phyloP scores from a whole-genome alignment of 2,329 filamentous ascomycete species.

The Aspergillus neoniger region DNA sequence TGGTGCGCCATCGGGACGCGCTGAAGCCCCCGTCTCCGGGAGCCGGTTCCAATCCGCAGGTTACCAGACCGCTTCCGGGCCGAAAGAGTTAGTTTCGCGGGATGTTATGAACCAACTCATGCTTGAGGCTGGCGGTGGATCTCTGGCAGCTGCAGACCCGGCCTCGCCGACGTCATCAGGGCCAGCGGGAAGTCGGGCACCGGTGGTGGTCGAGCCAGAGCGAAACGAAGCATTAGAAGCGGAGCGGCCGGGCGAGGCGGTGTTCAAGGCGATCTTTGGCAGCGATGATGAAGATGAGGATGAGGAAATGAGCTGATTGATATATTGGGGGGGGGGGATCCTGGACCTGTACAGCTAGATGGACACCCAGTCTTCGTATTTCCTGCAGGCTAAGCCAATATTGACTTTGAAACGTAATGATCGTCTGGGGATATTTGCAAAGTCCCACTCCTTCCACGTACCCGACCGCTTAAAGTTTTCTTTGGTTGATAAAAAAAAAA shows the following conservation, averaged over 20 bases:
- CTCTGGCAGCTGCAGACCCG: constrained; percentile 15
- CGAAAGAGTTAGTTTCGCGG: constrained; percentile 55
- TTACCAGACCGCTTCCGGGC: constrained; percentile 34
- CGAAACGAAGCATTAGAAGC: constrained; percentile 77
- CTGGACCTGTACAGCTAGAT: neutral
- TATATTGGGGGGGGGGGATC: neutral
- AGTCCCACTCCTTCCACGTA: constrained; percentile 2
- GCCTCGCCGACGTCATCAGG: constrained; percentile 17
- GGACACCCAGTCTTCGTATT: neutral
- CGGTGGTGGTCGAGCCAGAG: constrained; percentile 64
- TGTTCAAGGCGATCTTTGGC: constrained; percentile 92
- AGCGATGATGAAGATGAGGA: constrained; percentile 70
- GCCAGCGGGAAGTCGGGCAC: constrained; percentile 17
- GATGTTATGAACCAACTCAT: constrained; percentile 59
- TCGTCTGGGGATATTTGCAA: neutral
- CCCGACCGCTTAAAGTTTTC: constrained; percentile 1
- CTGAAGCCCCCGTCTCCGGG: constrained; percentile 22
- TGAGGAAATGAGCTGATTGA: constrained; percentile 18
- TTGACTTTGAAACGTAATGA: constrained; percentile 3
- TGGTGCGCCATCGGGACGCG: constrained; percentile 40
- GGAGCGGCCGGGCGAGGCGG: constrained; percentile 72
- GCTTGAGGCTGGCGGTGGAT: constrained; percentile 42
- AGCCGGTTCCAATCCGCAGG: constrained; percentile 36
- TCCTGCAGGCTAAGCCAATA: neutral
- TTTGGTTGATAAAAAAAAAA: neutral